phyloP scores from a whole-genome alignment of 352 stramenopile species.

The Stephanocyclus meneghinianus region DNA sequence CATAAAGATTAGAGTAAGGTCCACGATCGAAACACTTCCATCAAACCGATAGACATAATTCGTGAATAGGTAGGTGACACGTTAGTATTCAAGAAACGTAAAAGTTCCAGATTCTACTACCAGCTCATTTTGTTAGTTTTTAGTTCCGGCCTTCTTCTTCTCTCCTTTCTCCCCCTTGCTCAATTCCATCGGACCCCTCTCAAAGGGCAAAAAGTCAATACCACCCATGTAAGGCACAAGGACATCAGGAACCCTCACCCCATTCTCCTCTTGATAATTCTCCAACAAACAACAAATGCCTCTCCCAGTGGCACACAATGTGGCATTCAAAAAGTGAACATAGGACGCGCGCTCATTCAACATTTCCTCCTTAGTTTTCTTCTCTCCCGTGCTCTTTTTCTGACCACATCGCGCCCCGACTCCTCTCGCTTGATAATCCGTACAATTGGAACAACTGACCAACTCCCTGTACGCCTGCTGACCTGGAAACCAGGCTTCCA shows the following conservation, averaged over 20 bases:
- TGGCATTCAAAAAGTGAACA: slow-evolving; percentile 99
- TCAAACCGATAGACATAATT: too few relatives aligned
- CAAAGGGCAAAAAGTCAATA: slow-evolving; percentile 97
- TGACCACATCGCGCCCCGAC: slow-evolving; percentile 96
- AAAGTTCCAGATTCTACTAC: not conserved
- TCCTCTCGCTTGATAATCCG: slow-evolving; percentile 95
- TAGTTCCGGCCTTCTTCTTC: slow-evolving; percentile 86
- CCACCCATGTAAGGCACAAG: slow-evolving; percentile 98
- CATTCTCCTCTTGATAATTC: slow-evolving; percentile 97
- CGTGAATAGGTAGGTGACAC: too few relatives aligned
- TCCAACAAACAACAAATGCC: slow-evolving; percentile 99
- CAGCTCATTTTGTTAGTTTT: not conserved
- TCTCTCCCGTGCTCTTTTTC: slow-evolving; percentile 91
- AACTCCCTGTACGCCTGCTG: slow-evolving; percentile 98
- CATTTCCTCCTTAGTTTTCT: slow-evolving; percentile 93
- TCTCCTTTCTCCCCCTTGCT: slow-evolving; percentile 93
- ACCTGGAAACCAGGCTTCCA: slow-evolving; percentile 98
- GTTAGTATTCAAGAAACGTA: too few relatives aligned
- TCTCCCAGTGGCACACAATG: slow-evolving; percentile 96
- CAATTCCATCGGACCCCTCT: slow-evolving; percentile 91
- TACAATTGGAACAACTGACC: slow-evolving; percentile 99
- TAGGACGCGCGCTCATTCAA: slow-evolving; percentile 83
- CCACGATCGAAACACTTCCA: too few relatives aligned
- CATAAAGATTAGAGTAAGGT: not conserved
- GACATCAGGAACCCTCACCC: slow-evolving; percentile 95